Percentiles rank a stretch among this genome's conserved stretches.
These are phyloP conservation scores for Medicago lupulina DNA, from an alignment of 306 rosid genomes.

Conservation along the genomic window DNA sequence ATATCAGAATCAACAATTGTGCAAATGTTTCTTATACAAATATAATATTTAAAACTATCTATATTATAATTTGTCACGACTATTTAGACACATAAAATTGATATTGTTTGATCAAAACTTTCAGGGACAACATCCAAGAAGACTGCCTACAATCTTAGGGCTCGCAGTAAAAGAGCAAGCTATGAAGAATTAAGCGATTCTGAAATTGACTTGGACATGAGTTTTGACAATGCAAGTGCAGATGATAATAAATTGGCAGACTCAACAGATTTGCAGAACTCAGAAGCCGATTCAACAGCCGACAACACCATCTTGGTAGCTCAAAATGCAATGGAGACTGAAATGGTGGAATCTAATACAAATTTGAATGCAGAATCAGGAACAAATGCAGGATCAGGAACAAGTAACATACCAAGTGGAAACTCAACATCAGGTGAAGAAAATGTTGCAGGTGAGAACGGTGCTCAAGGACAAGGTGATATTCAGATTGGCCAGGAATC, in stretches of 20 bases:
- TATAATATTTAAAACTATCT: not conserved
- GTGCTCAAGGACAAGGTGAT: not conserved
- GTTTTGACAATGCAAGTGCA: not conserved
- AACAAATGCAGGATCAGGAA: not conserved
- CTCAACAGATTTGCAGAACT: not conserved
- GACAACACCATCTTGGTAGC: not conserved
- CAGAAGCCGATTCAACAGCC: not conserved
- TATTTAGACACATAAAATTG: constrained; percentile 16
- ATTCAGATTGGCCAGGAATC: not conserved
- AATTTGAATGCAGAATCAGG: not conserved
- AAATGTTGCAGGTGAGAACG: not conserved
- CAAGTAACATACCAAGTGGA: not conserved
- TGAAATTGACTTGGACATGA: not conserved
- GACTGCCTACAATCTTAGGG: constrained; percentile 34
- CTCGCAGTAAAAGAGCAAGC: constrained; percentile 8
- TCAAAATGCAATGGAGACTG: not conserved
- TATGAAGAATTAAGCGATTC: not conserved
- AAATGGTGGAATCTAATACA: not conserved
- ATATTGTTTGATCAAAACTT: constrained; percentile 8
- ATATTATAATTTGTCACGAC: constrained; percentile 12
- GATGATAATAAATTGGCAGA: not conserved
- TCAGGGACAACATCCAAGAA: not conserved
- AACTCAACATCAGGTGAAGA: not conserved
- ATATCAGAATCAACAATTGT: not conserved
- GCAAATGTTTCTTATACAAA: constrained; percentile 6